phyloP scores from a whole-genome alignment of 345 rosid species.

The Euphorbia peplus region DNA sequence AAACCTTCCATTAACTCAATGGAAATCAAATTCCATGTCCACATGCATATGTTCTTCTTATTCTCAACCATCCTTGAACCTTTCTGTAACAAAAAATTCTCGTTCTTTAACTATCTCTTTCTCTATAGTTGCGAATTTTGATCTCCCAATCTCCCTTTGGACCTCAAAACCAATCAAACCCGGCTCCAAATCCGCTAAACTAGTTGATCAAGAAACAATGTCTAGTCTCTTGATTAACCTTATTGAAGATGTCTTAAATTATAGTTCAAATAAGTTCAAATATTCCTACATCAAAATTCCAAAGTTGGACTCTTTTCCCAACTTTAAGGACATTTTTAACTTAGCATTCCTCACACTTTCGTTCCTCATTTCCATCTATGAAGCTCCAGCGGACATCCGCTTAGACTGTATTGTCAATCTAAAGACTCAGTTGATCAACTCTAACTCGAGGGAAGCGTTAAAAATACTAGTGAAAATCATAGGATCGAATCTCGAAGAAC shows the following conservation, averaged over 20 bases:
- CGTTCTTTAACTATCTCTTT: constrained; percentile 37
- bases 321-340: constrained; percentile 56
- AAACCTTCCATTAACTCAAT: constrained; percentile 57
- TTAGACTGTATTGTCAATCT: constrained; percentile 47
- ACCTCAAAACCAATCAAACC: constrained; percentile 52
- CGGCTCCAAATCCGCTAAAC: constrained; percentile 33
- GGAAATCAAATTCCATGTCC: constrained; percentile 52
- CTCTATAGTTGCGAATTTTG: constrained; percentile 50
- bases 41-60: constrained; percentile 56
- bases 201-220: constrained; percentile 37
- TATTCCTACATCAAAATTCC: constrained; percentile 39
- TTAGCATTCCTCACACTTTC: constrained; percentile 59
- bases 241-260: constrained; percentile 56
- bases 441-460: constrained; percentile 46
- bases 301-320: constrained; percentile 29
- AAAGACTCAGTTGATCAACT: constrained; percentile 45
- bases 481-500: constrained; percentile 78
- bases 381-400: constrained; percentile 67
- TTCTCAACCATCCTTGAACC: constrained; percentile 53
- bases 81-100: constrained; percentile 37
- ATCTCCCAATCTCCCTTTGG: constrained; percentile 55
- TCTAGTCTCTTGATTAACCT: constrained; percentile 46
- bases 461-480: constrained; percentile 61
- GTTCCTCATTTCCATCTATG: constrained; percentile 67
- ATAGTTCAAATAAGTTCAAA: constrained; percentile 38